A percentile compares a stretch with the other conserved stretches of the same genome.
Conservation (phyloP, 108 stramenopile species). For the Cyclotella kingstonii region DNA sequence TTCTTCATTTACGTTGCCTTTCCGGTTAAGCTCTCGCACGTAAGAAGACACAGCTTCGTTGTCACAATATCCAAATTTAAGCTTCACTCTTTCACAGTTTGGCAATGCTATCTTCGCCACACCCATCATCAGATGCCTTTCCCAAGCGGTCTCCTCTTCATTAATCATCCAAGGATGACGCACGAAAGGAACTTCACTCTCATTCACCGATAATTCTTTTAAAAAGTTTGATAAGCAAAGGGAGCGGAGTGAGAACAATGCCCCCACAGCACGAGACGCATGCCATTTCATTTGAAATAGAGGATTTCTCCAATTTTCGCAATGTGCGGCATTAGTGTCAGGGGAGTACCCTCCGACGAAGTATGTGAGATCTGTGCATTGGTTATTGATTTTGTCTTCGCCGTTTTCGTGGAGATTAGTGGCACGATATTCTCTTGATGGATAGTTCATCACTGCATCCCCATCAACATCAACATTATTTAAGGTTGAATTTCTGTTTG, state of each 20-base stretch:
- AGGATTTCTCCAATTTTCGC: slow-evolving; percentile 33
- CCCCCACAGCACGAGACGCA: slow-evolving; percentile 57
- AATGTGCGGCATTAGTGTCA: slow-evolving; percentile 43
- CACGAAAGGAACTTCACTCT: slow-evolving; percentile 66
- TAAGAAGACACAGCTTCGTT: slow-evolving; percentile 33
- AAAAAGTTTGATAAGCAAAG: slow-evolving; percentile 44
- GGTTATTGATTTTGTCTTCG: neutral
- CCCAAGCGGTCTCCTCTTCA: slow-evolving; percentile 58
- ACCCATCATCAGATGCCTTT: slow-evolving; percentile 23
- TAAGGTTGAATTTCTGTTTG: neutral
- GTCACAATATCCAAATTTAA: slow-evolving; percentile 19
- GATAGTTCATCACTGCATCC: slow-evolving; percentile 40
- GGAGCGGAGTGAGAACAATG: slow-evolving; percentile 61
- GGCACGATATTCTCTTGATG: no score
- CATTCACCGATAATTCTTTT: slow-evolving; percentile 36
- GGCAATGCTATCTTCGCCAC: slow-evolving; percentile 35
- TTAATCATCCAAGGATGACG: slow-evolving; percentile 75
- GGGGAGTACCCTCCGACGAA: slow-evolving; percentile 49
- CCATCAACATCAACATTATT: slow-evolving; percentile 32
- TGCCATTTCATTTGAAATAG: slow-evolving; percentile 59
- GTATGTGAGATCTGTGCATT: slow-evolving; percentile 17
- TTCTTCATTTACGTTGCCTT: neutral
- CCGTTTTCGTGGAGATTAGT: neutral
- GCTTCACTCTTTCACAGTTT: slow-evolving; percentile 10
- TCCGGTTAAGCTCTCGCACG: slow-evolving; percentile 7